Base-by-base conservation (phyloP, 345 rosid species). In the Citrus cavaleriei region DNA sequence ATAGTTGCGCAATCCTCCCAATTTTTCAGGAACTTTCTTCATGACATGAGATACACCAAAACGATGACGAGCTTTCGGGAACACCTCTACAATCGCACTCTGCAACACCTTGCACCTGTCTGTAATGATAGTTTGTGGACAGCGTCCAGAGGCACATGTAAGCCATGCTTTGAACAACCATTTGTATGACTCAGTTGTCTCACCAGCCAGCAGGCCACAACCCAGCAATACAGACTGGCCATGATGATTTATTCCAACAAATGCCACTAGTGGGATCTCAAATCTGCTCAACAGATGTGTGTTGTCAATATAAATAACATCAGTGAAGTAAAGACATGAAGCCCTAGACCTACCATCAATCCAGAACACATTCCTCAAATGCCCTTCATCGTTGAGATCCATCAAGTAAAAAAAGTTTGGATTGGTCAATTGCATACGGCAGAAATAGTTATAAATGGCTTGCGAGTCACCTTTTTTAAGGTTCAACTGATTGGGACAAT, bases 321-420 rank as follows among this genome's bases (percentile, higher is more conserved):
- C 94, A 2, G 83, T 76, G 51, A 89, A 90, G 85, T 82, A 90
- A 77, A 79, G 78, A 74, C 91, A 89, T 58, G 94, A 85, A 61
- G 86, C 92, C 84, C 84, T 88, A 28, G 89, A 90, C 75, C 86
- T 86, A 42, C 83, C 88, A 86, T 89, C 91, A 55, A 87, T 78
- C 97, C 94, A 92, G 32, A 92, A 90, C 13, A 89, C 90, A 75
- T 89, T 92, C 85, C 87, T 85, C 70, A 92, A 60, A 73, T 77
- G 82, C 28, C 94, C 97, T 80, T 88, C 93, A 54, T 90, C 97
- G 32, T 83, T 92, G 42, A 92, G 77, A 88, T 92, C 94, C 92
- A 90, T 87, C 86, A 87, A 79, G 87, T 92, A 92, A 58, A 88
- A 84, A 55, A 92, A 89, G 80, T 78, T 92, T 0, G 92, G 89